Evolutionary conservation across 495 filamentous ascomycete species (phyloP).

Genomic region (Astrothelium subdiscretum): DNA sequence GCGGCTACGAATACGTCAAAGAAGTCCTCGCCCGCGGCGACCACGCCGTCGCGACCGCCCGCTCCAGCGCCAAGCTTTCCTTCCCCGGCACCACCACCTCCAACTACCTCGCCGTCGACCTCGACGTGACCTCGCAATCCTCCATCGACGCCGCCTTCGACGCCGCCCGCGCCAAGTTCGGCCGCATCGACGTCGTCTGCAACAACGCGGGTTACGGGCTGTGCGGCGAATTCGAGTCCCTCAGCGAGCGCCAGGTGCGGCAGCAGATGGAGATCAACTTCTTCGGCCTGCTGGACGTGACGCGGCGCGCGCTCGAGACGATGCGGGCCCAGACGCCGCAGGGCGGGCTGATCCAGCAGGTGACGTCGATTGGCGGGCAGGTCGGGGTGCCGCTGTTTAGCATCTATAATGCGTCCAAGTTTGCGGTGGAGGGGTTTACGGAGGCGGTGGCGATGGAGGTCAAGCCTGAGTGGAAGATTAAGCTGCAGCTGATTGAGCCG

Average conservation of each 20-base stretch:
- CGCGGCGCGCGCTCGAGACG: conserved; percentile 31
- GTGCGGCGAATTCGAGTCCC: conserved; percentile 24
- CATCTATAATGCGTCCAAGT: conserved; percentile 33
- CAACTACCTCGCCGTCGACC: conserved; percentile 20
- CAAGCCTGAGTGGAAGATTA: conserved; percentile 31
- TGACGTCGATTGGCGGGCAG: conserved; percentile 35
- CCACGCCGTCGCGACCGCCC: conserved; percentile 29
- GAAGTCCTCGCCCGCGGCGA: conserved; percentile 22
- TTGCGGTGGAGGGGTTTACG: conserved; percentile 31
- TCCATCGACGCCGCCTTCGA: conserved; percentile 26
- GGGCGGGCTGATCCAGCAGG: conserved; percentile 35
- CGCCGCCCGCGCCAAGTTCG: conserved; percentile 24
- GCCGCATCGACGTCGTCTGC: conserved; percentile 27
- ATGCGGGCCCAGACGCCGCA: conserved; percentile 31
- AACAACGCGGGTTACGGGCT: conserved; percentile 31
- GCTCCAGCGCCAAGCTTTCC: conserved; percentile 20
- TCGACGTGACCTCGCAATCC: conserved; percentile 22
- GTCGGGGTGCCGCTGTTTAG: conserved; percentile 26
- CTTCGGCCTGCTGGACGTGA: conserved; percentile 30
- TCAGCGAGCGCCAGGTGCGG: conserved; percentile 24
- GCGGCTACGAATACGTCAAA: conserved; percentile 26
- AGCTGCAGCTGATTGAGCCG: conserved; percentile 27
- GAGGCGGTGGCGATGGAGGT: conserved; percentile 24
- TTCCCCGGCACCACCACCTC: conserved; percentile 12
- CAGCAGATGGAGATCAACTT: conserved; percentile 31